Conservation (phyloP, 352 stramenopile species). For the Aphanomyces astaci region DNA sequence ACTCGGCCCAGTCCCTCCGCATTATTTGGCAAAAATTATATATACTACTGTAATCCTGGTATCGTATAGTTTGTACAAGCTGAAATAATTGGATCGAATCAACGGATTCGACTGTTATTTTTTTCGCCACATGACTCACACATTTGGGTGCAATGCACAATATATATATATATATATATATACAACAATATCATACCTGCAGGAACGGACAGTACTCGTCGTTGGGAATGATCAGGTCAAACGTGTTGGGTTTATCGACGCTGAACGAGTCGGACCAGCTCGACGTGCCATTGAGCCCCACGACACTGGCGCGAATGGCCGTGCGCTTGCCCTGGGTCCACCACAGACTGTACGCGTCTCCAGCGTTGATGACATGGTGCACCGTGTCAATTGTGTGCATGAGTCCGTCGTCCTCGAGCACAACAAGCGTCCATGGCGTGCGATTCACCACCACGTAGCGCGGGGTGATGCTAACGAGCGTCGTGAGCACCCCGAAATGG, state of each 20-base stretch:
- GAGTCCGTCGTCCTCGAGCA: conserved; percentile 39
- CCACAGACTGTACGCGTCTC: conserved; percentile 71
- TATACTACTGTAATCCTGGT: too few species aligned
- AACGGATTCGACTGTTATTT: too few species aligned
- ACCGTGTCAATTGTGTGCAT: conserved; percentile 10
- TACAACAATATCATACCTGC: conserved; percentile 24
- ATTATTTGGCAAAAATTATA: too few species aligned
- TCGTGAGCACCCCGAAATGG: conserved; percentile 78
- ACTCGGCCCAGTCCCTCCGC: too few species aligned
- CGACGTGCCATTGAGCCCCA: conserved; percentile 39
- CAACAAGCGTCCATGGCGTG: conserved; percentile 51
- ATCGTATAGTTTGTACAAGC: too few species aligned
- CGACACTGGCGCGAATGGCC: conserved; percentile 46
- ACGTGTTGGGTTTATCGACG: conserved; percentile 40
- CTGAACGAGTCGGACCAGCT: conserved; percentile 57
- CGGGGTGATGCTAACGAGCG: conserved; percentile 73
- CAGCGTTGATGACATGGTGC: conserved; percentile 60
- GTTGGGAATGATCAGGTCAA: conserved; percentile 44
- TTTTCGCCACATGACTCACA: neutral
- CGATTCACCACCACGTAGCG: conserved; percentile 71
- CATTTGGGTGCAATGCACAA: neutral
- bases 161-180: too few species aligned
- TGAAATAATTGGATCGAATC: too few species aligned
- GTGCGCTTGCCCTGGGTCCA: conserved; percentile 52
- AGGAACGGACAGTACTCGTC: conserved; percentile 27